Evolutionary conservation across 441 rosid species (phyloP).

Genomic region (Euphorbia celastroides): DNA sequence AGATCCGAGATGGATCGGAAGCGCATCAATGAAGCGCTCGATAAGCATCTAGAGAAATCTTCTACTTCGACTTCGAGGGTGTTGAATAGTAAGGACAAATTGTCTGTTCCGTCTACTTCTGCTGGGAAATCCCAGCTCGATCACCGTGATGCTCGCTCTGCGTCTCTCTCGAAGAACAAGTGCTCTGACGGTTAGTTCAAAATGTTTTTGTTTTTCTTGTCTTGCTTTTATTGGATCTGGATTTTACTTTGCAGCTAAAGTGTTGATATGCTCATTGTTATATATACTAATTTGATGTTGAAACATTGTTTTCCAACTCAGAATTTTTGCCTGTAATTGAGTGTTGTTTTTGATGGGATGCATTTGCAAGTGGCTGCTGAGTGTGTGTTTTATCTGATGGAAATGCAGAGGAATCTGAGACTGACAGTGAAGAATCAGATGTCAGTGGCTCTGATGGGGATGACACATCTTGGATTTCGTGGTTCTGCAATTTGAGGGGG

Average conservation of each 20-base stretch:
- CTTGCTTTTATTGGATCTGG: background rate
- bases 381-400: too few relatives aligned
- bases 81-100: slow-evolving; percentile 42
- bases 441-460: slow-evolving; percentile 94
- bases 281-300: too few relatives aligned
- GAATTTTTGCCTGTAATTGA: too few relatives aligned
- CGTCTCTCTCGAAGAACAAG: slow-evolving; percentile 47
- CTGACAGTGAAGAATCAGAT: slow-evolving; percentile 71
- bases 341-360: too few relatives aligned
- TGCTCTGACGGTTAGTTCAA: slow-evolving; percentile 52
- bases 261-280: background rate
- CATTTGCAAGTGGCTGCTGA: too few relatives aligned
- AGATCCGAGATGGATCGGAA: slow-evolving; percentile 74
- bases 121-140: too few relatives aligned
- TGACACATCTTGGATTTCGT: slow-evolving; percentile 91
- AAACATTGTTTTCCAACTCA: too few relatives aligned
- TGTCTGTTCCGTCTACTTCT: slow-evolving; percentile 62
- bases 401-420: slow-evolving; percentile 67
- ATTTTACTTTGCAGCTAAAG: background rate
- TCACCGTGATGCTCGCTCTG: slow-evolving; percentile 47
- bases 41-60: slow-evolving; percentile 79
- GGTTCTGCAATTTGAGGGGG: slow-evolving; percentile 92
- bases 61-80: slow-evolving; percentile 76
- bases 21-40: slow-evolving; percentile 76
- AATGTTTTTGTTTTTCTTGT: background rate